Base-by-base conservation (phyloP, 2,329 filamentous ascomycete species). In the Ceratocystis huliohia region DNA sequence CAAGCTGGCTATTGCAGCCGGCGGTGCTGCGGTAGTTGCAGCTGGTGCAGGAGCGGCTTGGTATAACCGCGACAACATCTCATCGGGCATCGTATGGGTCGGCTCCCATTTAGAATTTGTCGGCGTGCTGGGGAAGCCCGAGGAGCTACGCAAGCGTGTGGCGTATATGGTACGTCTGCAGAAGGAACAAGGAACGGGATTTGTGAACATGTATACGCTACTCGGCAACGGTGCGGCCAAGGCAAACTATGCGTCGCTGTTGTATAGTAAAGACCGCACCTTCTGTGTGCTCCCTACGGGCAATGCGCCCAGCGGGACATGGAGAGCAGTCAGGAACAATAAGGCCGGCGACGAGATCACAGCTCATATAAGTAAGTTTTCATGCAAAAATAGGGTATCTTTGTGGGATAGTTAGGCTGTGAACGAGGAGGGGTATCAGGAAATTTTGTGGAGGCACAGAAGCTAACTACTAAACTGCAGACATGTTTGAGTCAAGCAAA, bases 31-130 rank as follows among this genome's bases (percentile, higher is more conserved):
- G 0, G 86, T 93, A 0, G 86, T 93, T 0, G 88, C 87, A 1
- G 92, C 88, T 0, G 90, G 89, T 6, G 88, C 88, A 0, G 89
- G 89, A 0, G 91, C 91, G 6, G 88, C 93, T 10, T 97, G 96
- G 78, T 80, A 88, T 71, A 91, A 94, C 71, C 84, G 90, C 65
- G 89, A 95, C 41, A 86, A 90, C 69, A 84, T 97, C 69, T 84
- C 82, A 2, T 81, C 87, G 68, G 88, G 92, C 6, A 87, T 87
- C 78, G 80, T 80, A 8, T 97, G 92, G 91, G 89, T 89, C 15
- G 85, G 88, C 17, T 94, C 89, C 45, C 94, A 99, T 75, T 84
- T 99, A 30, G 89, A 94, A 74, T 99, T 97, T 72, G 89, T 97
- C 1, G 91, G 91, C 1, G 95, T 91, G 72, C 82, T 99, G 6